These are phyloP conservation scores for Cladosporium halotolerans DNA, from an alignment of 2,329 filamentous ascomycete genomes.

Conservation along the genomic window DNA sequence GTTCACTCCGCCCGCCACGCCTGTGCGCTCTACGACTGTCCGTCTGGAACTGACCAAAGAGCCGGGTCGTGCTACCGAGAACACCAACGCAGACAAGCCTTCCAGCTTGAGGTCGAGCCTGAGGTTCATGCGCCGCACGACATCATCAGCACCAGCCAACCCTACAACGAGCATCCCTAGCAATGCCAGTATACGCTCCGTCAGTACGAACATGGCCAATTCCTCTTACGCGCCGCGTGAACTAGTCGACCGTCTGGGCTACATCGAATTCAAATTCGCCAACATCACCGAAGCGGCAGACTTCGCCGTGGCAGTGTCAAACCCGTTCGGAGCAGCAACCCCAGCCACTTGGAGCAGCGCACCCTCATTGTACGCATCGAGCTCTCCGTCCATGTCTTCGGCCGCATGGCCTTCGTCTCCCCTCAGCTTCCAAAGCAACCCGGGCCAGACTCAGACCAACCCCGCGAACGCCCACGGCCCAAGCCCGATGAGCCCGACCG, in stretches of 20 bases:
- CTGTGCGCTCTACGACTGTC: not conserved
- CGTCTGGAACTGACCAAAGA: constrained; percentile 7
- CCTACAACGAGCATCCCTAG: not conserved
- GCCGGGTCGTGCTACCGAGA: not conserved
- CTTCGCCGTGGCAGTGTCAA: constrained; percentile 1
- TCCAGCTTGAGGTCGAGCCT: constrained; percentile 5
- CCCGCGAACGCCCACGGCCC: not conserved
- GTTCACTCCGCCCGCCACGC: not conserved
- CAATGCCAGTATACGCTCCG: constrained; percentile 8
- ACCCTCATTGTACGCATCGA: constrained; percentile 5
- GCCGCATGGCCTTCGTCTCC: constrained; percentile 4
- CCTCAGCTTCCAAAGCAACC: not conserved
- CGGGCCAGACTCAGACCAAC: not conserved
- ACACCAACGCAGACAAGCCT: not conserved
- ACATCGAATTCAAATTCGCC: constrained; percentile 10
- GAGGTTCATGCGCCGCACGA: constrained; percentile 5
- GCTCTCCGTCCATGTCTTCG: constrained; percentile 3
- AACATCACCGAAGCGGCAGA: not conserved
- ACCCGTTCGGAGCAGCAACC: constrained; percentile 8
- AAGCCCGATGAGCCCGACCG: constrained; percentile 7
- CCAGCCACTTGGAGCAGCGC: constrained; percentile 6
- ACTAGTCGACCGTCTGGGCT: constrained; percentile 3
- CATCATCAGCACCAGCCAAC: not conserved
- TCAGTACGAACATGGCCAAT: constrained; percentile 7
- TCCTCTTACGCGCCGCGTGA: constrained; percentile 6